Conservation (phyloP, 768 basidiomycete genomes). For the Russula dissimulans region DNA sequence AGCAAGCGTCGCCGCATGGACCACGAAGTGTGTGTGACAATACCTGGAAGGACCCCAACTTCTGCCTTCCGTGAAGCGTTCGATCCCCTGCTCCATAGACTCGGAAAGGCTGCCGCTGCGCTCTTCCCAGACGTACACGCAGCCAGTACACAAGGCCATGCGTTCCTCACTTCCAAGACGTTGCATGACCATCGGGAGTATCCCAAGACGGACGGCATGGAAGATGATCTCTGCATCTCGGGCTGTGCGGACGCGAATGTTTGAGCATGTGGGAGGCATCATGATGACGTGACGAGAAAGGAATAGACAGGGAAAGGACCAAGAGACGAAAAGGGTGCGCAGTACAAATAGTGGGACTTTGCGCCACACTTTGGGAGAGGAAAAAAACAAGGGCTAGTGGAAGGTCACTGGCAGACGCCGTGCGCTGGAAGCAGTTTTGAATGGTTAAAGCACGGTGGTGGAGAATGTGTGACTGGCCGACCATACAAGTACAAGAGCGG, state of each 20-base stretch:
- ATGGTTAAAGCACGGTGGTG: background rate
- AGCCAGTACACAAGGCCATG: constrained; percentile 27
- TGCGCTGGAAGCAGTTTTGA: constrained; percentile 9
- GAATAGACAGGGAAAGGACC: background rate
- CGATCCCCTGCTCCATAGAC: constrained; percentile 29
- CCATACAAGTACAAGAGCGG: constrained; percentile 20
- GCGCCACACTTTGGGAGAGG: constrained; percentile 14
- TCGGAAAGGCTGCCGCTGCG: constrained; percentile 28
- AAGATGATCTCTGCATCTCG: constrained; percentile 33
- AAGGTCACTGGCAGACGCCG: constrained; percentile 11
- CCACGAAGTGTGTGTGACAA: background rate
- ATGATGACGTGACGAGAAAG: constrained; percentile 15
- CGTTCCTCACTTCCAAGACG: constrained; percentile 35
- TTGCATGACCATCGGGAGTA: constrained; percentile 31
- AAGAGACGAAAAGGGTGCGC: constrained; percentile 14
- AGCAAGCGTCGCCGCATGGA: background rate
- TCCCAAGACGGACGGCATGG: constrained; percentile 28
- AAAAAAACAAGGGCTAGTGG: constrained; percentile 4
- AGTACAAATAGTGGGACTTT: constrained; percentile 8
- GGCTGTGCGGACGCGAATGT: constrained; percentile 29
- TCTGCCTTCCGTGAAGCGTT: constrained; percentile 32
- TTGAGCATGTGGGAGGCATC: constrained; percentile 30
- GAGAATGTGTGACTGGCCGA: constrained; percentile 10
- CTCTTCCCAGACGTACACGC: constrained; percentile 35
- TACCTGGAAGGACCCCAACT: constrained; percentile 33